Base-by-base conservation (phyloP, 2,329 filamentous ascomycete genomes). In the Trichoderma gracile region DNA sequence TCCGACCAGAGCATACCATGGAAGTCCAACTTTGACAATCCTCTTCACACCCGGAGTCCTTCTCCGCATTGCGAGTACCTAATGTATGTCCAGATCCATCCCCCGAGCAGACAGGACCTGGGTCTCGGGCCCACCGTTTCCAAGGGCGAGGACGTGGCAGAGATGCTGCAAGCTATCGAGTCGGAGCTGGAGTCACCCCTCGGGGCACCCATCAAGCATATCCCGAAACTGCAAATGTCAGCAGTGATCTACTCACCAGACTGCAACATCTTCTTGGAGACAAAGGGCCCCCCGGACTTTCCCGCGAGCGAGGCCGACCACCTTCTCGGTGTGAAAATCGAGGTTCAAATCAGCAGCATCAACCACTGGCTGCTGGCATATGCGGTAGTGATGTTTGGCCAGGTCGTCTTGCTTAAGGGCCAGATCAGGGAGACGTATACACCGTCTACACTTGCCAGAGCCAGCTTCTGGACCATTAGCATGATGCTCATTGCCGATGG, bases 31-130 rank as follows among this genome's bases (percentile, higher is more conserved):
- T 78, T 87, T 3, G 85, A 89, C 67, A 86, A 83, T 12, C 82
- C 77, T n/a, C 70, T 84, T 23, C 88, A 89, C 66, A 78, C 83
- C 12, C 80, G 79, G 64, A 82, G 84, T 65, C 84, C 86, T 19
- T 75, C 74, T 14, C 92, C 92, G 0, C 90, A 91, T 70, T 99
- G 95, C 81, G 95, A 99, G 76, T 92, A 92, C 72, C 80, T 99
- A 56, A 79, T 96, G 62, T 98, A 93, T 75, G 80, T 94, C 33
- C 95, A 98, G 74, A 82, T 94, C 46, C 83, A 90, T 67, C 85
- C 86, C 1, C 76, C 84, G 3, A 76, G 81, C 53, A 74, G 75
- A 14, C 70, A 75, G 9, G 72, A 74, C 21, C 67, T 80, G 23
- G 71, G 74, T 60, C 71, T 76, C 23, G 67, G 66, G 65, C 73